Evolutionary conservation across 176 grass and related monocot species (phyloP).

Genomic region (Saccharum spontaneum): DNA sequence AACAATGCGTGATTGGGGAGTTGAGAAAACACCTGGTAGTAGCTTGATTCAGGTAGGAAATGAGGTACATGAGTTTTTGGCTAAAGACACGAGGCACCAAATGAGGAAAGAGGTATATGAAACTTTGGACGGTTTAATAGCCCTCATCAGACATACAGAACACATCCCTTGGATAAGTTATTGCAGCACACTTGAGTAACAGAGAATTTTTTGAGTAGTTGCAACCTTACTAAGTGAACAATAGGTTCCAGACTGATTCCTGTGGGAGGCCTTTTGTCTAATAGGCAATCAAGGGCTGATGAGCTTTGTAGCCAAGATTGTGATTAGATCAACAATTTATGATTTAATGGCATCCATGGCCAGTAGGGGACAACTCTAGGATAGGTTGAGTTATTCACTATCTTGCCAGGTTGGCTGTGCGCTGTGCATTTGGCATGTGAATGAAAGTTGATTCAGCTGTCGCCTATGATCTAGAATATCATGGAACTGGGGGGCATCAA

Average conservation of each 20-base stretch:
- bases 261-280: background rate
- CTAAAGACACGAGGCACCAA: constrained; percentile 43
- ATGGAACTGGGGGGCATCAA: background rate
- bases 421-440: background rate
- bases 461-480: background rate
- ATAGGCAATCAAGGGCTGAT: background rate
- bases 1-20: constrained; percentile 32
- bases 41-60: constrained; percentile 48
- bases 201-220: background rate
- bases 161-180: constrained; percentile 5
- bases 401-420: constrained; percentile 5
- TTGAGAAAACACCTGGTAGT: constrained; percentile 52
- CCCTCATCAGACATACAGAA: constrained; percentile 39
- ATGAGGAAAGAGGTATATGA: constrained; percentile 52
- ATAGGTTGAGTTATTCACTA: background rate
- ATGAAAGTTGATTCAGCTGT: background rate
- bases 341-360: background rate
- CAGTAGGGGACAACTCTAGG: background rate
- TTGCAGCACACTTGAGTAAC: background rate
- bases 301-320: background rate
- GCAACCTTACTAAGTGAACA: background rate
- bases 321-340: background rate
- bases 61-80: constrained; percentile 56
- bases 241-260: background rate
- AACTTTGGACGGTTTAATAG: constrained; percentile 40